Evolutionary conservation across 2,329 filamentous ascomycete species (phyloP), one percentile per base, ranked within the genome.

Genomic region (Penicillium sp.): DNA sequence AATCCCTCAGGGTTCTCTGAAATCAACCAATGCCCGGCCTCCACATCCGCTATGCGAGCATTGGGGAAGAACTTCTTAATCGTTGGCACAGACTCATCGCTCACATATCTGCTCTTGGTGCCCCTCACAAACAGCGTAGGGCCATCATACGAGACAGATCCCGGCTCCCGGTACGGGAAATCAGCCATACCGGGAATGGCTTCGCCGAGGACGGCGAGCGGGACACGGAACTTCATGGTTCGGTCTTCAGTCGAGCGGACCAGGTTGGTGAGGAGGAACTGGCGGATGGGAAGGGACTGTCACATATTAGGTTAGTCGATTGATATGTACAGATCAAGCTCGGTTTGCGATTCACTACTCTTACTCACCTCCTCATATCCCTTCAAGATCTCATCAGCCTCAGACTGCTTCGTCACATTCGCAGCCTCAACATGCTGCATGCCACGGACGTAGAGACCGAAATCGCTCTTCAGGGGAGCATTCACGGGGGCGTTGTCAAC

Each of bases 401-500:
- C 86, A 15, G 79, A 78, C 60, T 87, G 84, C 57, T 79, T 84
- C 13, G 77, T 82, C n/a, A 89, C 76, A 9, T 76, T 72, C 0
- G 81, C 80, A 1, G 78, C 76, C 53, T 95, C 86, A 48, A 98
- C 84, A 55, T 81, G 78, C 62, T 82, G 82, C 90, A 98, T 95
- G 51, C 82, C 91, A 46, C 81, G 80, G 21, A 95, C 77, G 69
- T 96, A 97, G 53, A 80, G 81, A 3, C 76, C 80, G 65, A 97
- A 97, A 62, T 85, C 81, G 55, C 78, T 81, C 55, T 80, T 78
- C 3, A 97, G 76, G 0, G 80, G 78, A 12, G 85, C 86, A 65
- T 94, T 88, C 8, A 95, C 77, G 2, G 91, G 91, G 3, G 90
- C 88, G 65, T 97, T 97, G 72, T 97, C 91, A 12, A 97, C 89